phyloP scores from a whole-genome alignment of 2,329 filamentous ascomycete species.

The Fusarium nisikadoi region DNA sequence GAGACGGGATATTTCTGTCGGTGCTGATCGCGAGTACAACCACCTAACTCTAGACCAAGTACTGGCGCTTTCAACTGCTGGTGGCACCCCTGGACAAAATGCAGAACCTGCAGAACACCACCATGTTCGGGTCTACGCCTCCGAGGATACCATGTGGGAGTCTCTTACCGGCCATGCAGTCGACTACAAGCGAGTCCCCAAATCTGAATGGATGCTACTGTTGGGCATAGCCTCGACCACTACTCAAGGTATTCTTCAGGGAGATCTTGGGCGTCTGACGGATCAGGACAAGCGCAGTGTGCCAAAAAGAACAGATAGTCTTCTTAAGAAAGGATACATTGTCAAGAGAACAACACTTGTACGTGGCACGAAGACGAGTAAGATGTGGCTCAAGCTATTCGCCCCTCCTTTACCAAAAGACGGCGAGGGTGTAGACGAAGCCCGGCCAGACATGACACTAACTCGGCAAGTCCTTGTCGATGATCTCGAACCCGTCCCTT shows the following conservation, averaged over 20 bases:
- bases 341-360: slow-evolving; percentile 69
- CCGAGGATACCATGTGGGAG: slow-evolving; percentile 68
- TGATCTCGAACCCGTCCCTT: slow-evolving; percentile 65
- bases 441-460: slow-evolving; percentile 51
- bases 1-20: slow-evolving; percentile 52
- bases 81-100: slow-evolving; percentile 12
- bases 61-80: slow-evolving; percentile 33
- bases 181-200: slow-evolving; percentile 67
- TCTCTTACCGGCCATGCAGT: slow-evolving; percentile 68
- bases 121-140: slow-evolving; percentile 56
- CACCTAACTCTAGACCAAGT: slow-evolving; percentile 53
- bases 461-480: slow-evolving; percentile 53
- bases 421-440: slow-evolving; percentile 39
- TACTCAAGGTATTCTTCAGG: slow-evolving; percentile 67
- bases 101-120: neutral
- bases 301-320: slow-evolving; percentile 68
- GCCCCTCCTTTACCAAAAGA: slow-evolving; percentile 58
- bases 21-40: slow-evolving; percentile 47
- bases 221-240: slow-evolving; percentile 67
- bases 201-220: slow-evolving; percentile 68
- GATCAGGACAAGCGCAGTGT: slow-evolving; percentile 72
- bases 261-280: slow-evolving; percentile 66
- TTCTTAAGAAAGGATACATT: slow-evolving; percentile 70
- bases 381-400: slow-evolving; percentile 68
- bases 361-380: slow-evolving; percentile 69